Base-by-base conservation (phyloP, 805 yeast genomes). In the Millerozyma miso region DNA sequence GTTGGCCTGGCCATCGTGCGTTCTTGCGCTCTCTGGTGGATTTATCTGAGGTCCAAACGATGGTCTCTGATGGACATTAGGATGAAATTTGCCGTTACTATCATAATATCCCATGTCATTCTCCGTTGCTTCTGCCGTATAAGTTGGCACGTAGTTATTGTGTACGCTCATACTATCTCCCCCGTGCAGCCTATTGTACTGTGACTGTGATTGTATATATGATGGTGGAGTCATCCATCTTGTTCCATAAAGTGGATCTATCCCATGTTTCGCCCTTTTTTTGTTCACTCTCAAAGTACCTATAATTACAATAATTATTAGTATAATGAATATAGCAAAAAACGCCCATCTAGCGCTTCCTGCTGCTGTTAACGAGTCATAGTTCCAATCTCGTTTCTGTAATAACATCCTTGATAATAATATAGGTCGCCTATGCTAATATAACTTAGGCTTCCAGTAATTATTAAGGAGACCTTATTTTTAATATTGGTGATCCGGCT, bases 161-260 rank as follows among this genome's bases (percentile, higher is more conserved):
- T 15, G 6, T 32, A 32, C 14, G n/a, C 34, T 15, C 29, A 23
- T 23, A 23, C 29, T 23, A 23, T 23, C 29, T 7, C 34, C 34
- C 8, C 32, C 31, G 12, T 65, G 69, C 0, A 74, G 75, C 37
- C 70, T 72, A 41, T 73, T 67, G 49, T 79, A 75, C 44, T 78
- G 81, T 40, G 66, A 68, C 53, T 85, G 85, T 1, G 88, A 77
- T 50, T 81, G 88, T 37, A 70, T 58, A 55, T 87, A 87, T 8
- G 82, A 71, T 0, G 95, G 95, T 4, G 96, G 96, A 0, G 93
- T 84, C 68, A 88, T 79, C 95, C 95, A 85, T 8, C 85, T 77
- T 1, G 93, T 85, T 7, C 91, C 91, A 45, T 77, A 67, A 1
- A 87, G 68, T 0, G 96, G 95, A 19, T 65, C 69, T 47, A 69